Conservation (phyloP, 2,329 filamentous ascomycete genomes). For the Chrysoporthe cubensis region DNA sequence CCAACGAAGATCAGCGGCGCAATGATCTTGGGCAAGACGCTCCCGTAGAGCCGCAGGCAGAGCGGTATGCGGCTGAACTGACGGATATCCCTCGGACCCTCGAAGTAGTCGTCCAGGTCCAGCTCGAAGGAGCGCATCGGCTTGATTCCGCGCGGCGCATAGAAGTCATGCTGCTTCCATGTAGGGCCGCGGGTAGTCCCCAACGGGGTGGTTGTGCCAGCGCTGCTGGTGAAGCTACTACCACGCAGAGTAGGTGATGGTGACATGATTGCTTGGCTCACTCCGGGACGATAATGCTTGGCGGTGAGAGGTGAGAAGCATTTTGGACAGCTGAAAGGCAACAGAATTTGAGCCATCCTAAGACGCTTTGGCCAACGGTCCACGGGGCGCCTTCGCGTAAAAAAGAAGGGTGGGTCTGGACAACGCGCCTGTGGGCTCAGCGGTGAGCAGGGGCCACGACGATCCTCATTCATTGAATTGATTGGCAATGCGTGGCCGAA, state of each 20-base stretch:
- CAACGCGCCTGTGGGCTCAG: constrained; percentile 14
- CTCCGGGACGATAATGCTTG: not conserved
- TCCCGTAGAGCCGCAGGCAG: constrained; percentile 76
- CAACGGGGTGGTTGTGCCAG: not conserved
- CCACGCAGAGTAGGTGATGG: constrained; percentile 4
- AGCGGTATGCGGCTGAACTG: constrained; percentile 78
- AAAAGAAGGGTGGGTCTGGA: constrained; percentile 14
- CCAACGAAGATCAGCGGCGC: constrained; percentile 67
- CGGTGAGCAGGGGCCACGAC: constrained; percentile 17
- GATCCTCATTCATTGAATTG: constrained; percentile 8
- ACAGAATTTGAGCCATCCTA: not conserved
- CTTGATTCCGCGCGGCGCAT: constrained; percentile 10
- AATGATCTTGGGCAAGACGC: constrained; percentile 74
- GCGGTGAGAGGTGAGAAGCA: too few relatives aligned
- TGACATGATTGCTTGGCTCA: constrained; percentile 2
- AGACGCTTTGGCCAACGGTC: constrained; percentile 7
- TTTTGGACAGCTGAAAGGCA: not conserved
- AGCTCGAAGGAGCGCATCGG: constrained; percentile 6
- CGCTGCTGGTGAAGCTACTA: constrained; percentile 8
- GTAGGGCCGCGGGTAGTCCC: not conserved
- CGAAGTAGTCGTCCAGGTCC: constrained; percentile 66
- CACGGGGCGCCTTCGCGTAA: constrained; percentile 1
- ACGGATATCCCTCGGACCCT: constrained; percentile 69
- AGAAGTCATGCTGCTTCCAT: constrained; percentile 17
- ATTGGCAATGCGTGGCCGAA: not conserved